A percentile compares a stretch with the other conserved stretches of the same genome.
phyloP scores from a whole-genome alignment of 176 grass and related monocot species.

The Avena eriantha region DNA sequence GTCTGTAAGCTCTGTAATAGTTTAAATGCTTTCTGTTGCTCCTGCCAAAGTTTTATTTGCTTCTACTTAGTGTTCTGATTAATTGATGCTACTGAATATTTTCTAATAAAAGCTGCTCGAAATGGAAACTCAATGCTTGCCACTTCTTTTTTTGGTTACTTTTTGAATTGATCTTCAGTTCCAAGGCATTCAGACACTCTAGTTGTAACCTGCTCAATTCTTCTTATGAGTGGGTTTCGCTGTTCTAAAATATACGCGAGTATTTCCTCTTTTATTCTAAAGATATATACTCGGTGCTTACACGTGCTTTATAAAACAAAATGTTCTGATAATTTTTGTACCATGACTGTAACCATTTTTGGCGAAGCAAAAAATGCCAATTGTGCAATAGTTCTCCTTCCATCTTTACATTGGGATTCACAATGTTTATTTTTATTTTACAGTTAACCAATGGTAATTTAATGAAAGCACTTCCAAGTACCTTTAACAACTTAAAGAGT shows the following conservation, averaged over 20 bases:
- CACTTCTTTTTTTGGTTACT: neutral
- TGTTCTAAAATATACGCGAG: neutral
- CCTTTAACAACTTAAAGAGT: constrained; percentile 16
- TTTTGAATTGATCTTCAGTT: neutral
- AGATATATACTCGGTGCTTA: neutral
- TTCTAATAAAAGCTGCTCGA: neutral
- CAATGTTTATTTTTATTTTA: neutral
- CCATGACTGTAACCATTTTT: neutral
- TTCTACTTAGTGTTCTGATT: neutral
- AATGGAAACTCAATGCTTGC: neutral
- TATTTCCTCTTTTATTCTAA: neutral
- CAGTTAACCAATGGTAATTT: neutral
- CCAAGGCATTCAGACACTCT: neutral
- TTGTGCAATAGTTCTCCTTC: neutral
- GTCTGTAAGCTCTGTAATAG: neutral
- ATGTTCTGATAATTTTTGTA: neutral
- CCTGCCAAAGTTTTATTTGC: neutral
- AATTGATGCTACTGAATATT: neutral
- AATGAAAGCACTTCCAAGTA: constrained; percentile 5
- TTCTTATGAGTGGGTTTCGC: neutral
- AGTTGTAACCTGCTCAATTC: neutral
- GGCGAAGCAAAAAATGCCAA: neutral
- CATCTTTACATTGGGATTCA: neutral
- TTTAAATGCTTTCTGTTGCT: neutral
- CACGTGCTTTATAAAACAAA: neutral